Base-by-base conservation (phyloP, 371 early-diverging fungal genomes). In the Antonospora locustae region DNA sequence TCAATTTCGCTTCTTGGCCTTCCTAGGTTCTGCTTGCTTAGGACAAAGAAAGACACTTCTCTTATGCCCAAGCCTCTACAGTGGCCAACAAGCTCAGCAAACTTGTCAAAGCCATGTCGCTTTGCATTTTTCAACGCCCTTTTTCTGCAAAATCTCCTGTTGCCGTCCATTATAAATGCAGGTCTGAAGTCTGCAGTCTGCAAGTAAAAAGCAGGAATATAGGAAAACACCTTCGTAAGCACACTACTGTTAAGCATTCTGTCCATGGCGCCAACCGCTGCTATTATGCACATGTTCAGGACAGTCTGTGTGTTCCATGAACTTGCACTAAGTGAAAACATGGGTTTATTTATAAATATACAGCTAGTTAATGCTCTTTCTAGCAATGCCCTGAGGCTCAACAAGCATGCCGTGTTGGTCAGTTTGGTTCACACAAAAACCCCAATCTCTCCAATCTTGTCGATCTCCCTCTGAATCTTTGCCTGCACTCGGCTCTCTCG, bases 81-180 rank as follows among this genome's bases (percentile, higher is more conserved):
- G 65, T 84, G 78, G 38, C 86, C 83, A 2, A 92, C 73, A 2
- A 85, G 81, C 83, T 86, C 28, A 20, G 40, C 19, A 27, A 62
- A 48, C 36, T 61, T 61, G 2, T 47, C 27, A 2, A 63, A 41
- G n/a, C 72, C 72, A 3, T n/a, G 11, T 16, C 58, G 50, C 19
- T 45, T 30, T 34, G 39, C 30, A 17, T 24, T 58, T 0, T 11
- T 34, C 22, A 47, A 41, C 30, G 24, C 36, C 11, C 45, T 41
- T 30, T 55, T 58, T 78, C 58, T 59, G 3, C 76, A 89, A 70
- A 78, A 95, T 29, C 98, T 80, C 54, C 98, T 77, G 77, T 97
- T 95, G 5, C 98, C 98, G 70, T 97, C 98, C 80, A 92, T 84
- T 49, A 97, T 86, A 67, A 97, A 88, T 0, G 84, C 94, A 32